These are phyloP conservation scores for Fusarium bactridioides DNA, from an alignment of 2,329 filamentous ascomycete species.

Conservation along the genomic window DNA sequence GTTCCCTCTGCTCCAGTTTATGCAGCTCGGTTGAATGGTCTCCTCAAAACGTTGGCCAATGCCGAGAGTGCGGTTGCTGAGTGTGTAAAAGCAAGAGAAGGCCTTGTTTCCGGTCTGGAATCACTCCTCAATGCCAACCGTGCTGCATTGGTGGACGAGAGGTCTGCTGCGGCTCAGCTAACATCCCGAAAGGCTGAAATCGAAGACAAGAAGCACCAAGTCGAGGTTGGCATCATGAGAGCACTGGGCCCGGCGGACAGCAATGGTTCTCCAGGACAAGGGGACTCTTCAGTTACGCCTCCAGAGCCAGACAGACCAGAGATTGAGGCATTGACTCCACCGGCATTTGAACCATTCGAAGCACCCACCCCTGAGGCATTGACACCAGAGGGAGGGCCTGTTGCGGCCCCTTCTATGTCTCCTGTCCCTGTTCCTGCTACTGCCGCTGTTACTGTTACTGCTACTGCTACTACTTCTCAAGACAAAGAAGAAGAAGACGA, in stretches of 20 bases:
- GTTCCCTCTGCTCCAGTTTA: slow-evolving; percentile 87
- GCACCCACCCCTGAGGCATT: slow-evolving; percentile 28
- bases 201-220: slow-evolving; percentile 83
- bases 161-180: slow-evolving; percentile 70
- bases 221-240: slow-evolving; percentile 91
- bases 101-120: slow-evolving; percentile 81
- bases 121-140: slow-evolving; percentile 81
- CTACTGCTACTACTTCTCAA: neutral
- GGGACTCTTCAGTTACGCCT: slow-evolving; percentile 55
- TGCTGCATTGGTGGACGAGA: slow-evolving; percentile 73
- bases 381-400: slow-evolving; percentile 26
- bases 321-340: slow-evolving; percentile 88
- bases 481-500: slow-evolving; percentile 56
- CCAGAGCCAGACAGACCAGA: slow-evolving; percentile 77
- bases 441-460: neutral
- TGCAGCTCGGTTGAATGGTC: slow-evolving; percentile 84
- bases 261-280: slow-evolving; percentile 56
- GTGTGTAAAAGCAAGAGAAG: slow-evolving; percentile 83
- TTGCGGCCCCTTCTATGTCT: slow-evolving; percentile 31
- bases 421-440: slow-evolving; percentile 22
- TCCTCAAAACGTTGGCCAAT: slow-evolving; percentile 88
- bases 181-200: slow-evolving; percentile 73
- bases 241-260: slow-evolving; percentile 72
- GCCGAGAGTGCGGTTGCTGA: slow-evolving; percentile 91
- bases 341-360: slow-evolving; percentile 46